These are phyloP conservation scores for Lachnellula suecica DNA, from an alignment of 2,329 filamentous ascomycete genomes.

Conservation along the genomic window DNA sequence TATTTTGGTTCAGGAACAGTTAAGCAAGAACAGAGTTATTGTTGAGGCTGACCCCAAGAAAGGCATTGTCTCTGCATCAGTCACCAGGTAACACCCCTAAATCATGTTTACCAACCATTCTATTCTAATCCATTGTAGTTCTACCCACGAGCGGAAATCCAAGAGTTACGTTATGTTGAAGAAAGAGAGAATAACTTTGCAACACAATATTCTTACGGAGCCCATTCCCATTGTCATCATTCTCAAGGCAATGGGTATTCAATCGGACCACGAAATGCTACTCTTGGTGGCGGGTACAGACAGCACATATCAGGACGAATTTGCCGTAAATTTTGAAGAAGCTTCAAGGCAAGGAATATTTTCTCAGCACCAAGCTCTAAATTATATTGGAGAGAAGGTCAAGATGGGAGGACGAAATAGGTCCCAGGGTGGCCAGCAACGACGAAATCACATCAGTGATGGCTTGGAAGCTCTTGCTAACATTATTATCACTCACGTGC, in stretches of 20 bases:
- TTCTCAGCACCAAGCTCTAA: slow-evolving; percentile 92
- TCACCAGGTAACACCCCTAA: slow-evolving; percentile 57
- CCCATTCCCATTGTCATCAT: slow-evolving; percentile 94
- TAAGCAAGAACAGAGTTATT: slow-evolving; percentile 99
- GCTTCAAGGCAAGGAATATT: slow-evolving; percentile 79
- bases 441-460: slow-evolving; percentile 84
- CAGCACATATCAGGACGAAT: slow-evolving; percentile 88
- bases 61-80: slow-evolving; percentile 89
- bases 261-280: slow-evolving; percentile 93
- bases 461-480: slow-evolving; percentile 90
- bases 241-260: slow-evolving; percentile 88
- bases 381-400: slow-evolving; percentile 84
- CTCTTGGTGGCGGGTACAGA: slow-evolving; percentile 87
- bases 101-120: background rate
- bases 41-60: slow-evolving; percentile 93
- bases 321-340: slow-evolving; percentile 93
- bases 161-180: slow-evolving; percentile 96
- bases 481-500: slow-evolving; percentile 92
- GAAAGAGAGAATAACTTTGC: slow-evolving; percentile 85
- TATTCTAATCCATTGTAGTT: slow-evolving; percentile 52
- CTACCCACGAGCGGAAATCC: slow-evolving; percentile 94
- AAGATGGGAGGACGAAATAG: slow-evolving; percentile 74
- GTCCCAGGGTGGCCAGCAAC: slow-evolving; percentile 50
- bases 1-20: slow-evolving; percentile 94
- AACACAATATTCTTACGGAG: slow-evolving; percentile 91